These are phyloP conservation scores for Termitomyces sp. DNA, from an alignment of 768 basidiomycete species.

Conservation along the genomic window DNA sequence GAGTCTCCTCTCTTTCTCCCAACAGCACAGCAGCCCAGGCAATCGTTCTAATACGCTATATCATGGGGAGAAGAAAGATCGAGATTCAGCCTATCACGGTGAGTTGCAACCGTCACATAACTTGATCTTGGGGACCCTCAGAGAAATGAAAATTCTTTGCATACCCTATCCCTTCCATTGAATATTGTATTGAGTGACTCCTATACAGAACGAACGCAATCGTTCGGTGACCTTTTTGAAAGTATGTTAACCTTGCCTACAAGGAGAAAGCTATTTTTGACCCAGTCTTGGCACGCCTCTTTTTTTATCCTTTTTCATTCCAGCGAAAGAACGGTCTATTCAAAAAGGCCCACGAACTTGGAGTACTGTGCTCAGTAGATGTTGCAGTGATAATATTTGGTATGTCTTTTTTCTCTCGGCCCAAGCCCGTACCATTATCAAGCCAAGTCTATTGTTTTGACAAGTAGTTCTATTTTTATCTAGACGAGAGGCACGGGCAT, in stretches of 20 bases:
- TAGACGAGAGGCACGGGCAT: constrained; percentile 29
- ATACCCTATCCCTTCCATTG: background rate
- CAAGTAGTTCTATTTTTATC: constrained; percentile 16
- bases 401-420: background rate
- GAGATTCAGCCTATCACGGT: constrained; percentile 16
- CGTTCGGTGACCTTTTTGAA: constrained; percentile 16
- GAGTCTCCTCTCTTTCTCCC: constrained; percentile 3
- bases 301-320: constrained; percentile 6
- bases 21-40: background rate
- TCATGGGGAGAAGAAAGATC: constrained; percentile 15
- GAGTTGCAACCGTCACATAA: background rate
- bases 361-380: constrained; percentile 13
- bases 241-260: constrained; percentile 8
- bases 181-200: background rate
- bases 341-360: constrained; percentile 15
- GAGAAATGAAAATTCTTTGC: background rate
- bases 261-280: constrained; percentile 17
- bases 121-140: background rate
- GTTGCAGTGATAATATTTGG: constrained; percentile 14
- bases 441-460: constrained; percentile 10
- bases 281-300: constrained; percentile 12
- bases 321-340: constrained; percentile 15
- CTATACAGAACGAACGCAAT: constrained; percentile 13
- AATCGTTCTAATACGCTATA: background rate
- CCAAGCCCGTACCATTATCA: background rate